These are phyloP conservation scores for Hypoxylon intermedium DNA, from an alignment of 495 filamentous ascomycete species.

Conservation along the genomic window DNA sequence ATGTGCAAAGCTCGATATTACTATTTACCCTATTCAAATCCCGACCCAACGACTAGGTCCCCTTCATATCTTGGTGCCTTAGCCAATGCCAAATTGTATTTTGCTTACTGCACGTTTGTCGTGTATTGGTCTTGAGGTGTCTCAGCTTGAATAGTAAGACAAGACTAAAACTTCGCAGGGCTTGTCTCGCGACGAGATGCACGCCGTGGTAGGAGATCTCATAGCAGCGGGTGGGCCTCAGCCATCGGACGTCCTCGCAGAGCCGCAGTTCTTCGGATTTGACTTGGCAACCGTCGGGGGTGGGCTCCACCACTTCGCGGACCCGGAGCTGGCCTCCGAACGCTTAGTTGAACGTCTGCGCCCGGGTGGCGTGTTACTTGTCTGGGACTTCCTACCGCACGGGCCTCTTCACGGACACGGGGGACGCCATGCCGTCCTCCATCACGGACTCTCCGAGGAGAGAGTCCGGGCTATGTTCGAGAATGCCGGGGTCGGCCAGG, in stretches of 20 bases:
- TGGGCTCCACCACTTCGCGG: constrained; percentile 76
- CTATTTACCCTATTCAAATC: not conserved
- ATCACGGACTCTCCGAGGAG: constrained; percentile 64
- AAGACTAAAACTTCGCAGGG: constrained; percentile 46
- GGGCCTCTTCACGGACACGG: constrained; percentile 45
- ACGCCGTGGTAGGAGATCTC: constrained; percentile 67
- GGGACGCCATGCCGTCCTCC: constrained; percentile 55
- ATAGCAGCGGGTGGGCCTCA: constrained; percentile 48
- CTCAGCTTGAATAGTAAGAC: not conserved
- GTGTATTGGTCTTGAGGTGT: not conserved
- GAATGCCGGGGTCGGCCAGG: constrained; percentile 54
- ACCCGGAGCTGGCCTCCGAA: constrained; percentile 62
- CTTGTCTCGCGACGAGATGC: constrained; percentile 57
- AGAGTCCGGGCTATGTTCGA: constrained; percentile 61
- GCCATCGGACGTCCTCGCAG: constrained; percentile 47
- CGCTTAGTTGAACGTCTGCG: constrained; percentile 66
- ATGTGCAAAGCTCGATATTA: constrained; percentile 3
- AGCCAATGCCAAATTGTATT: not conserved
- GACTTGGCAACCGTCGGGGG: constrained; percentile 70
- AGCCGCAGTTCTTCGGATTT: constrained; percentile 63
- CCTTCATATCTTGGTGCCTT: not conserved
- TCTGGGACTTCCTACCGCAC: constrained; percentile 68
- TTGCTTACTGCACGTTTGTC: too few species aligned
- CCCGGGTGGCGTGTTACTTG: constrained; percentile 67
- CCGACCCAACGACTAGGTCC: not conserved